Evolutionary conservation across 176 grass and related monocot genomes (phyloP).

Genomic region (Carex kokanica): DNA sequence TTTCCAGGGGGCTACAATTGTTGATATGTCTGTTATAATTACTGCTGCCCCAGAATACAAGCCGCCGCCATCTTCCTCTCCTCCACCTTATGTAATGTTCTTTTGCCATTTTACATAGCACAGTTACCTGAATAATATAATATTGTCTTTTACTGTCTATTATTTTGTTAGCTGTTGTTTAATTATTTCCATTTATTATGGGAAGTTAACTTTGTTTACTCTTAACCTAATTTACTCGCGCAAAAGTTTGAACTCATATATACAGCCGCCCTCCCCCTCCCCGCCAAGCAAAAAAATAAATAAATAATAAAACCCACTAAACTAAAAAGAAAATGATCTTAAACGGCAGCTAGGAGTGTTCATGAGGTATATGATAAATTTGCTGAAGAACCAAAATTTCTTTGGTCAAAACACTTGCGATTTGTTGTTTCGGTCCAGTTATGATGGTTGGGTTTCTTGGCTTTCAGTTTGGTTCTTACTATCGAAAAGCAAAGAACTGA

Average conservation of each 20-base stretch:
- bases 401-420: background rate
- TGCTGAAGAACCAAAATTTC: background rate
- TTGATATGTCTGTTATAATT: constrained; percentile 87
- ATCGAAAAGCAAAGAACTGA: background rate
- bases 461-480: background rate
- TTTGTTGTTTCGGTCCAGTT: background rate
- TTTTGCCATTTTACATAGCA: background rate
- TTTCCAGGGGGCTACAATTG: constrained; percentile 70
- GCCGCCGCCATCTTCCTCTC: constrained; percentile 44
- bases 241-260: background rate
- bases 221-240: too few relatives aligned
- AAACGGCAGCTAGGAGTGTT: background rate
- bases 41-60: constrained; percentile 66
- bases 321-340: background rate
- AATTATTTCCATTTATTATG: background rate
- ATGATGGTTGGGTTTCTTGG: background rate
- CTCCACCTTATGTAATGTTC: constrained; percentile 41
- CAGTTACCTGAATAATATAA: background rate
- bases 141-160: background rate
- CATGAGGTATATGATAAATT: background rate
- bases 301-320: background rate
- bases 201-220: background rate
- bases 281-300: background rate
- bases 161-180: background rate
- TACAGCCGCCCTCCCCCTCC: background rate